Conservation (phyloP, 75 land plant species). For the Cryptomeria japonica region DNA sequence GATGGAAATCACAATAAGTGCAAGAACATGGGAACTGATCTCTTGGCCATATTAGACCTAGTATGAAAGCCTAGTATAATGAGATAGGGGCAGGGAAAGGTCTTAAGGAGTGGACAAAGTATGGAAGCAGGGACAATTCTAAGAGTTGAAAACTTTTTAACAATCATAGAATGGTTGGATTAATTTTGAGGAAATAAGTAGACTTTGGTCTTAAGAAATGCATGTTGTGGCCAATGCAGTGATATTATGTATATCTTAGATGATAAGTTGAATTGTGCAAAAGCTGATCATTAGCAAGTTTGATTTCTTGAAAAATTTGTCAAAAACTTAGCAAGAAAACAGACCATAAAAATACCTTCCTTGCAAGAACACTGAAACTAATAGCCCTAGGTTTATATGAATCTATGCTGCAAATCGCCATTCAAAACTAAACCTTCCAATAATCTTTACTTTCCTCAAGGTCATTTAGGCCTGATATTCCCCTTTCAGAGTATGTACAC, state of each 20-base stretch:
- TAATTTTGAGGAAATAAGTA: neutral
- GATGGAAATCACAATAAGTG: neutral
- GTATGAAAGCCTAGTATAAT: neutral
- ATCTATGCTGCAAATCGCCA: neutral
- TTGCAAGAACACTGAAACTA: neutral
- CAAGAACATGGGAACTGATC: neutral
- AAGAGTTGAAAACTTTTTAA: neutral
- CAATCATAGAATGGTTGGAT: neutral
- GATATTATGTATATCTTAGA: neutral
- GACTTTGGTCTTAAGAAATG: neutral
- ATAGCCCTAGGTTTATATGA: neutral
- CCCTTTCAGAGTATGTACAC: neutral
- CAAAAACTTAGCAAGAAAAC: neutral
- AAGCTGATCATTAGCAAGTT: neutral
- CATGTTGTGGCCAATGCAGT: neutral
- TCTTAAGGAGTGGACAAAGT: neutral
- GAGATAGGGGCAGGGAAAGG: neutral
- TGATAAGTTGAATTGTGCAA: neutral
- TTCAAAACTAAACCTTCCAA: neutral
- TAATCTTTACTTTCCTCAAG: neutral
- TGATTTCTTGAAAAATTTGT: neutral
- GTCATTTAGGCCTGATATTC: neutral
- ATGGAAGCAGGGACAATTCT: neutral
- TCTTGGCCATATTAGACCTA: neutral
- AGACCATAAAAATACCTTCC: neutral